These are phyloP conservation scores for Claviceps purpurea DNA, from an alignment of 2,329 filamentous ascomycete genomes.

Conservation along the genomic window DNA sequence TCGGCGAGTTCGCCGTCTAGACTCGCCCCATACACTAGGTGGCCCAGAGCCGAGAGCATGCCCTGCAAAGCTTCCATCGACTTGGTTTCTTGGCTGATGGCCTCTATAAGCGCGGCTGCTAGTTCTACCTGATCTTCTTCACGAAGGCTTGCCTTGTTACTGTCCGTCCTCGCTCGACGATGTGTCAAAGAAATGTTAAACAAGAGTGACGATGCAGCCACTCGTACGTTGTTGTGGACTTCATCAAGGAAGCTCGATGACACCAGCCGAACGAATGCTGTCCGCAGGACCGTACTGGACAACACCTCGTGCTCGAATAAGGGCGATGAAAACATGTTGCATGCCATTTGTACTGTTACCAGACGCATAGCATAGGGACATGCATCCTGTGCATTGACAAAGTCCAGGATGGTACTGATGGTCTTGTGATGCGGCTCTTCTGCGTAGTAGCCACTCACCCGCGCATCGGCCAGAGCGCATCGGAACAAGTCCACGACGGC, in stretches of 20 bases:
- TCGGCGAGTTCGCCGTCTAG: constrained; percentile 65
- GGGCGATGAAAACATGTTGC: constrained; percentile 69
- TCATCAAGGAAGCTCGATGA: constrained; percentile 69
- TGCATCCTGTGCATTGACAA: constrained; percentile 39
- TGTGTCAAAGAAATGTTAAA: constrained; percentile 70
- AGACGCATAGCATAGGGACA: constrained; percentile 75
- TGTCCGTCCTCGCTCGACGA: constrained; percentile 47
- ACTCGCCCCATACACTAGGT: constrained; percentile 58
- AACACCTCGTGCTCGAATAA: constrained; percentile 56
- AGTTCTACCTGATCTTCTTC: constrained; percentile 69
- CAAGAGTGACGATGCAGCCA: constrained; percentile 68
- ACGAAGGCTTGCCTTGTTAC: constrained; percentile 42
- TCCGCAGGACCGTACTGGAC: constrained; percentile 34
- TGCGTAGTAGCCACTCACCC: constrained; percentile 70
- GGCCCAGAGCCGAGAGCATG: constrained; percentile 61
- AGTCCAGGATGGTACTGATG: constrained; percentile 44
- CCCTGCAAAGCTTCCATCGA: constrained; percentile 65
- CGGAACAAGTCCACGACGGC: constrained; percentile 76
- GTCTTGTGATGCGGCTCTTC: constrained; percentile 57
- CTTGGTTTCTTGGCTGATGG: constrained; percentile 42
- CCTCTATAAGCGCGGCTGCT: constrained; percentile 67
- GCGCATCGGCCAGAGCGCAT: constrained; percentile 60
- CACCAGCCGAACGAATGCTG: constrained; percentile 52
- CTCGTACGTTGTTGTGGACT: constrained; percentile 58
- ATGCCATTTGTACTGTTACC: constrained; percentile 68